Conservation (phyloP, 2,329 filamentous ascomycete species). For the Parascedosporium putredinis region DNA sequence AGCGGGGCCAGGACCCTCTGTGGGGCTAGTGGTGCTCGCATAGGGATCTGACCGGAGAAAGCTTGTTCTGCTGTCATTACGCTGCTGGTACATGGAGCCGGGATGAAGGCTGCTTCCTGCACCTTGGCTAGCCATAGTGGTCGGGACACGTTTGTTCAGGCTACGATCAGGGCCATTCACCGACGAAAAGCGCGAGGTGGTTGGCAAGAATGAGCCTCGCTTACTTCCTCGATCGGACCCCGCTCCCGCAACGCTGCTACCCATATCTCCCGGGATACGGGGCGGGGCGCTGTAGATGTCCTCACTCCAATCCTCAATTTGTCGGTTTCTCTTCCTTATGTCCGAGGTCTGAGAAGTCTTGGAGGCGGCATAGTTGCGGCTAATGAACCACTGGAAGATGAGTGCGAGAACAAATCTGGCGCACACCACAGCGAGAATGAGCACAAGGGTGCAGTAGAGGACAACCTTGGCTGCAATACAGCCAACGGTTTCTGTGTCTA, state of each 20-base stretch:
- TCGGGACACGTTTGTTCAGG: constrained; percentile 50
- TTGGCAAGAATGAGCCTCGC: constrained; percentile 76
- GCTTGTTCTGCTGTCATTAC: constrained; percentile 53
- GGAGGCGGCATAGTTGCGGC: constrained; percentile 69
- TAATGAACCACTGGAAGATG: constrained; percentile 93
- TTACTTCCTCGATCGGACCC: constrained; percentile 64
- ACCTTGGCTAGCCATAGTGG: constrained; percentile 90
- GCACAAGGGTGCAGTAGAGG: constrained; percentile 80
- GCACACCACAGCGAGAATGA: constrained; percentile 82
- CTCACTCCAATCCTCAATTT: constrained; percentile 97
- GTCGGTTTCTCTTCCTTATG: constrained; percentile 73
- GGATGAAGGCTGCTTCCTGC: constrained; percentile 64
- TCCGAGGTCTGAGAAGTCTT: constrained; percentile 78
- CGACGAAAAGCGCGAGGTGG: constrained; percentile 88
- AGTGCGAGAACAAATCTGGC: constrained; percentile 83
- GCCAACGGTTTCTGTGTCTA: constrained; percentile 91
- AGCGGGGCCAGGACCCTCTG: constrained; percentile 68
- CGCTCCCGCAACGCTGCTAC: constrained; percentile 46
- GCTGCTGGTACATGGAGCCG: constrained; percentile 59
- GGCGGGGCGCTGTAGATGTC: constrained; percentile 91
- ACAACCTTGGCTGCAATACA: constrained; percentile 98
- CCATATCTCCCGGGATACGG: constrained; percentile 65
- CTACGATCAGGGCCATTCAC: constrained; percentile 67
- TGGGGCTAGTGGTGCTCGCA: constrained; percentile 38
- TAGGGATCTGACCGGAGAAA: constrained; percentile 53